Percentiles rank a stretch among this genome's conserved stretches.
phyloP scores from a whole-genome alignment of 2,329 filamentous ascomycete genomes.

The Colletotrichum sansevieriae region DNA sequence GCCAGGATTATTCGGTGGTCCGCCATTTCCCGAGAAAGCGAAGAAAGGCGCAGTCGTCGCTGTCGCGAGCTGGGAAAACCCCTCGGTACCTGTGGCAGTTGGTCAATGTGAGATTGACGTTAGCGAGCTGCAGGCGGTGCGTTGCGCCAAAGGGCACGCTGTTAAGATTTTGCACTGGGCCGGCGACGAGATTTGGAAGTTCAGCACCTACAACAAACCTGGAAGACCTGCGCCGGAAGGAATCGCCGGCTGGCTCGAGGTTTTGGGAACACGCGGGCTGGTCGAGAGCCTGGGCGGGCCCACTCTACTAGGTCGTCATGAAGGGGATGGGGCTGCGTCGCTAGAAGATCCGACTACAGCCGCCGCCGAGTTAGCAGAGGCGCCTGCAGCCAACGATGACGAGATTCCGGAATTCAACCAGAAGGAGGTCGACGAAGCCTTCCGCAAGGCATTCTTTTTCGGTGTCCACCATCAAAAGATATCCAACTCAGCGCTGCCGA shows the following conservation, averaged over 20 bases:
- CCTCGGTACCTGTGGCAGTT: constrained; percentile 5
- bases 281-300: constrained; percentile 11
- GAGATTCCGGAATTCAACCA: constrained; percentile 17
- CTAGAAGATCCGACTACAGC: neutral
- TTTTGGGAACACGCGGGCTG: constrained; percentile 1
- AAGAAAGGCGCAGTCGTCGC: constrained; percentile 17
- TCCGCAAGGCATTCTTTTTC: constrained; percentile 21
- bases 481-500: constrained; percentile 5
- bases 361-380: neutral
- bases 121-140: constrained; percentile 13
- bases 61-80: constrained; percentile 14
- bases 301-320: neutral
- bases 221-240: neutral
- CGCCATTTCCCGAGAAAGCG: neutral
- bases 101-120: constrained; percentile 14
- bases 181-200: constrained; percentile 18
- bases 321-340: neutral
- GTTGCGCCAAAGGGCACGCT: constrained; percentile 15
- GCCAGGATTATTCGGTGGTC: constrained; percentile 10
- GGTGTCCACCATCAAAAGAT: constrained; percentile 21
- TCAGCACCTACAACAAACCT: constrained; percentile 15
- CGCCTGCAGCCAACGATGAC: neutral
- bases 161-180: constrained; percentile 21
- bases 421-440: constrained; percentile 8
- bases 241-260: constrained; percentile 7